Conservation (phyloP, 2,329 filamentous ascomycete species). For the Colletotrichum euphorbiae region DNA sequence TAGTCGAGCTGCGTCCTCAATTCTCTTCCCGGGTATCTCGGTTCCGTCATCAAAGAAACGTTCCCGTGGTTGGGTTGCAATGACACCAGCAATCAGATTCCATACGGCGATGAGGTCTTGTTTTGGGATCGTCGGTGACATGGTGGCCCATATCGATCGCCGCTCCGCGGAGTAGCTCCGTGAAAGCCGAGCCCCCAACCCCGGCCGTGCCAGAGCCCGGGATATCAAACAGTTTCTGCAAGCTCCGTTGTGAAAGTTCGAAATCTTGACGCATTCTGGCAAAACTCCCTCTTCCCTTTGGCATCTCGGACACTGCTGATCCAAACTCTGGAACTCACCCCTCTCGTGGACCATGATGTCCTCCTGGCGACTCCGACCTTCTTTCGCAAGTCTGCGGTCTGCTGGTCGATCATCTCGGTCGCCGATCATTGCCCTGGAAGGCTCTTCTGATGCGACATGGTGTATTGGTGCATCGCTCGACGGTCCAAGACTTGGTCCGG, state of each 20-base stretch:
- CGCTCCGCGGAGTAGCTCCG: conserved; percentile 37
- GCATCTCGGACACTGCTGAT: conserved; percentile 42
- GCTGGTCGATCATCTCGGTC: not conserved
- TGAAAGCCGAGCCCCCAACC: not conserved
- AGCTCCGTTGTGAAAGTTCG: conserved; percentile 33
- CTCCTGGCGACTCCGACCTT: conserved; percentile 30
- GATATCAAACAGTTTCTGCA: conserved; percentile 46
- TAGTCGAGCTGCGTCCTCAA: conserved; percentile 44
- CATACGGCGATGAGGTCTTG: conserved; percentile 45
- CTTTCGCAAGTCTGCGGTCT: not conserved
- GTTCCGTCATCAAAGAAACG: conserved; percentile 79
- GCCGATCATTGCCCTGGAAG: not conserved
- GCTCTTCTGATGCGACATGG: not conserved
- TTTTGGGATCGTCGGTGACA: conserved; percentile 39
- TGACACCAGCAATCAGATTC: conserved; percentile 69
- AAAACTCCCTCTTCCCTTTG: conserved; percentile 43
- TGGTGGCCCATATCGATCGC: conserved; percentile 39
- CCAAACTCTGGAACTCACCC: conserved; percentile 39
- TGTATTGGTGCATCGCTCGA: not conserved
- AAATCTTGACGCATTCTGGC: conserved; percentile 43
- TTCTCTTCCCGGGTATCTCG: conserved; percentile 42
- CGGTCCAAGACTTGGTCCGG: not conserved
- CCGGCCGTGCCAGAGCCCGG: conserved; percentile 33
- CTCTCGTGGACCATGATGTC: conserved; percentile 45
- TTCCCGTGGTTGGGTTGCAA: conserved; percentile 96